A percentile compares a stretch with the other conserved stretches of the same genome.
Evolutionary conservation across 129 eudicot genomes (phyloP).

Genomic region (Artemisia annua): DNA sequence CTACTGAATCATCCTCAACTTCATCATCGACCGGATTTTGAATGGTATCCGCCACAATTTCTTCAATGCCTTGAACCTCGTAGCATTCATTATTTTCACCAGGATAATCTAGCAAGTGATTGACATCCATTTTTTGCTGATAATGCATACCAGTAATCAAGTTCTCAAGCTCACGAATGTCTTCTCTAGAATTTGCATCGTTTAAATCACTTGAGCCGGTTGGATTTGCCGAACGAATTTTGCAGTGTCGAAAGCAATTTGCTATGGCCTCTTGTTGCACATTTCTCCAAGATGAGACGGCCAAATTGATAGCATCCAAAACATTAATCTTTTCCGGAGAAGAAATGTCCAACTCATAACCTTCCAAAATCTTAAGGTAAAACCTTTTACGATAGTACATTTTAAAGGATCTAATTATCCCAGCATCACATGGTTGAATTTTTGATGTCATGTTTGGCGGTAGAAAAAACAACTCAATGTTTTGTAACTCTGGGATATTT

Average conservation of each 20-base stretch:
- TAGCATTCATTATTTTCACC: no score
- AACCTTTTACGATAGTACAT: neutral
- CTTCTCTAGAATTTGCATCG: constrained; percentile 8
- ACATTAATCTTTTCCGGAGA: neutral
- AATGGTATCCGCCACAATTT: no score
- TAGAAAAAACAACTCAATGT: no score
- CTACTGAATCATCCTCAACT: no score
- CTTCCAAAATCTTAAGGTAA: neutral
- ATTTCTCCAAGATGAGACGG: constrained; percentile 1
- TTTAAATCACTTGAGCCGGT: constrained; percentile 1
- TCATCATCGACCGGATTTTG: no score
- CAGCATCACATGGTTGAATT: no score
- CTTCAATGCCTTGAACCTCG: no score
- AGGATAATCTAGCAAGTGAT: no score
- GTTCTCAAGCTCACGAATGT: constrained; percentile 15
- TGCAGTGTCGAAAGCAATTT: constrained; percentile 14
- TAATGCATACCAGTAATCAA: neutral
- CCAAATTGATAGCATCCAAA: neutral
- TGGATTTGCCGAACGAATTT: neutral
- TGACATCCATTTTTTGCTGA: neutral
- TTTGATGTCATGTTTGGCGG: no score
- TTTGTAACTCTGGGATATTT: no score
- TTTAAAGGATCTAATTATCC: neutral
- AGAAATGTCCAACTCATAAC: neutral
- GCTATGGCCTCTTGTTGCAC: constrained; percentile 16